Percentiles rank a stretch among this genome's conserved stretches.
phyloP scores from a whole-genome alignment of 495 filamentous ascomycete genomes.

The Bacidia gigantensis region DNA sequence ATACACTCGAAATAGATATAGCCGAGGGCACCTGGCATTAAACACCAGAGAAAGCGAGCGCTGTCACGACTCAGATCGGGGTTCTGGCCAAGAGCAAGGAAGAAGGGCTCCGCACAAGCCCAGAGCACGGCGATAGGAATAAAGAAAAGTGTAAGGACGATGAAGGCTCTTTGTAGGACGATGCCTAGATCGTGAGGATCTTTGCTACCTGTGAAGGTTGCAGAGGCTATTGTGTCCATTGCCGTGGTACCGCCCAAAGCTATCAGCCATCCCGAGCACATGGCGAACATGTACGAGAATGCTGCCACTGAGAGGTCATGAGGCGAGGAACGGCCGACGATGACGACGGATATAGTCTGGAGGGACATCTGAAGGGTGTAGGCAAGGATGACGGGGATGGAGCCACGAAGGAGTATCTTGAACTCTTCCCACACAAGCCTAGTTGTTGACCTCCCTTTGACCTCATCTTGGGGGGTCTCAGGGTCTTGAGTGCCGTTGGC shows the following conservation, averaged over 20 bases:
- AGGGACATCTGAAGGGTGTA: slow-evolving; percentile 83
- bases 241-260: slow-evolving; percentile 87
- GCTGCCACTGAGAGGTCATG: slow-evolving; percentile 72
- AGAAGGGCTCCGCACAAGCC: slow-evolving; percentile 64
- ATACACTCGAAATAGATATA: slow-evolving; percentile 86
- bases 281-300: slow-evolving; percentile 90
- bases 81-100: slow-evolving; percentile 65
- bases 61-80: slow-evolving; percentile 63
- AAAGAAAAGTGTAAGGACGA: slow-evolving; percentile 64
- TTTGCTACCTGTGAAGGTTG: slow-evolving; percentile 71
- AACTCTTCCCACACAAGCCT: slow-evolving; percentile 45
- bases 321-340: slow-evolving; percentile 69
- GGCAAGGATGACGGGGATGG: slow-evolving; percentile 72
- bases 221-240: slow-evolving; percentile 75
- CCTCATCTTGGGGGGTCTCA: slow-evolving; percentile 4
- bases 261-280: slow-evolving; percentile 83
- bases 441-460: slow-evolving; percentile 8
- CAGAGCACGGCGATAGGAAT: slow-evolving; percentile 62
- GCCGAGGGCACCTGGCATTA: slow-evolving; percentile 76
- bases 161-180: slow-evolving; percentile 64
- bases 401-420: slow-evolving; percentile 49
- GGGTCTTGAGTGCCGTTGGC: slow-evolving; percentile 9
- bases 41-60: slow-evolving; percentile 57
- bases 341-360: slow-evolving; percentile 71
- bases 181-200: slow-evolving; percentile 75